These are phyloP conservation scores for Citrus sp. DNA, from an alignment of 345 rosid genomes.

Conservation along the genomic window DNA sequence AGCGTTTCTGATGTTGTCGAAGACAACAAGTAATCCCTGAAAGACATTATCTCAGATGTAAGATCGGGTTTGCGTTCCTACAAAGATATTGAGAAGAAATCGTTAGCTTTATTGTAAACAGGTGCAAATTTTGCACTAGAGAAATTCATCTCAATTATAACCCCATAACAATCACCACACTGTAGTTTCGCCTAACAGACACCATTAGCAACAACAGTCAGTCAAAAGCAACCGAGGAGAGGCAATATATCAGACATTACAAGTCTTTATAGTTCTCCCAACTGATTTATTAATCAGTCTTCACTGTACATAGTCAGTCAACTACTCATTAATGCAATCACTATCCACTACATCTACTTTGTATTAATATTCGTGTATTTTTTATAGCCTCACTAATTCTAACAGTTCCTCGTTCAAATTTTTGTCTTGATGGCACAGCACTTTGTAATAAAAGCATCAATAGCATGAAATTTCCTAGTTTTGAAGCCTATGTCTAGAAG, in stretches of 20 bases:
- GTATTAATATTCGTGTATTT: background rate
- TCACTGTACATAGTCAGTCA: background rate
- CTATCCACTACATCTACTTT: background rate
- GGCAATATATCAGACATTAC: background rate
- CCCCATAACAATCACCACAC: background rate
- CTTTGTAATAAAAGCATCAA: background rate
- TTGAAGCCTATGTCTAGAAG: background rate
- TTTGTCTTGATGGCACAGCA: background rate
- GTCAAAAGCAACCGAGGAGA: background rate
- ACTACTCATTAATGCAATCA: background rate
- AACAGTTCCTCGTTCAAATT: background rate
- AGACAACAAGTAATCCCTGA: conserved; percentile 85
- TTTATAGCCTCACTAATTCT: background rate
- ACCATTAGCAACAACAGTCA: background rate
- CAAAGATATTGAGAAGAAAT: conserved; percentile 7
- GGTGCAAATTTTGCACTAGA: background rate
- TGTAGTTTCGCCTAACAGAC: background rate
- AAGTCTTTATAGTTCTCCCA: background rate
- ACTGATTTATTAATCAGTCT: background rate
- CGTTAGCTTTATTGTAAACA: conserved; percentile 1
- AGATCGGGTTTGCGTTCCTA: conserved; percentile 96
- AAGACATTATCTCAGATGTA: conserved; percentile 83
- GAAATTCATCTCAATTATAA: conserved; percentile 9
- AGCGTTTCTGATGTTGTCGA: conserved; percentile 90
- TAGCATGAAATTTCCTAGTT: background rate